phyloP scores from a whole-genome alignment of 2,329 filamentous ascomycete species.

The Lachnellula subtilissima region DNA sequence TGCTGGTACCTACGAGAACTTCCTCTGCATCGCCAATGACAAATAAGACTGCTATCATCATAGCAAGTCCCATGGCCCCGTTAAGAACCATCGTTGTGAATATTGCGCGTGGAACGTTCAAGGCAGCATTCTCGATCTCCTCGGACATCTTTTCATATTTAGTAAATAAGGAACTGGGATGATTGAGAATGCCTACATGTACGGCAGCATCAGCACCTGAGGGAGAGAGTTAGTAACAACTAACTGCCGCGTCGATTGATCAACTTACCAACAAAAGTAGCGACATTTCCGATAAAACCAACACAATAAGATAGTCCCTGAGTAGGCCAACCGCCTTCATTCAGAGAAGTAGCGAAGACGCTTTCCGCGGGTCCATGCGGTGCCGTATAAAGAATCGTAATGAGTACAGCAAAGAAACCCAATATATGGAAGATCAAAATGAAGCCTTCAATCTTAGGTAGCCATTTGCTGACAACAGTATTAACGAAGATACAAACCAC shows the following conservation, averaged over 20 bases:
- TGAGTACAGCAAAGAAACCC: constrained; percentile 32
- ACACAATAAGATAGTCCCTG: constrained; percentile 43
- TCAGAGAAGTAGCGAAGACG: constrained; percentile 40
- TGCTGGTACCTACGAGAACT: too few relatives aligned
- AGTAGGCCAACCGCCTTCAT: constrained; percentile 38
- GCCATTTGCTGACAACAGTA: constrained; percentile 28
- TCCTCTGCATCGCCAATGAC: constrained; percentile 46
- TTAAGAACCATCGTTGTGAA: constrained; percentile 45
- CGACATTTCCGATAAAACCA: constrained; percentile 37
- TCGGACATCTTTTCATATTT: constrained; percentile 34
- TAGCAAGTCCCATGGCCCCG: constrained; percentile 46
- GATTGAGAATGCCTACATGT: not conserved
- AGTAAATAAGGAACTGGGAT: not conserved
- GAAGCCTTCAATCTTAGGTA: constrained; percentile 46
- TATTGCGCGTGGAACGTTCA: constrained; percentile 46
- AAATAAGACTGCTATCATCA: constrained; percentile 50
- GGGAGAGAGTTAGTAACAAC: too few relatives aligned
- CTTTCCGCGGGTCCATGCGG: constrained; percentile 28
- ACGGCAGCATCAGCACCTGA: constrained; percentile 33
- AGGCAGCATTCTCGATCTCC: constrained; percentile 42
- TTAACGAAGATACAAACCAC: constrained; percentile 43
- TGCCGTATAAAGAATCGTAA: constrained; percentile 29
- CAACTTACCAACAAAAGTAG: constrained; percentile 34
- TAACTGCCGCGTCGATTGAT: not conserved
- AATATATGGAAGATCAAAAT: constrained; percentile 44